phyloP scores from a whole-genome alignment of 163 green algal species.

The Scenedesmus sp. region DNA sequence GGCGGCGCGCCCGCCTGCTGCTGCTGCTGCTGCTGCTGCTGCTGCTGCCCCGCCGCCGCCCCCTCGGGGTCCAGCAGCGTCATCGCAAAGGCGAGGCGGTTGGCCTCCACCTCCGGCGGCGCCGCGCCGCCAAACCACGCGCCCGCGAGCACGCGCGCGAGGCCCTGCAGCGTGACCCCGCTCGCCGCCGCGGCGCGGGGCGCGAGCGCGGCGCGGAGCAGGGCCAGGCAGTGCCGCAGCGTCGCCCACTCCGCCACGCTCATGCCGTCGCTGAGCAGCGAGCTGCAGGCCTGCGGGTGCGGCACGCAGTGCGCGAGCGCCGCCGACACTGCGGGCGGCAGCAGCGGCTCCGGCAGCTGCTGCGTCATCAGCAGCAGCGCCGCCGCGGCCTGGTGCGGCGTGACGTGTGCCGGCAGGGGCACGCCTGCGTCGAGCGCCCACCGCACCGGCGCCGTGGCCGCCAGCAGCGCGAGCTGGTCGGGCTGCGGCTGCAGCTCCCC shows the following conservation, averaged over 20 bases:
- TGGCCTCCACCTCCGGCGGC: constrained; percentile 28
- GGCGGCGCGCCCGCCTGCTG: neutral
- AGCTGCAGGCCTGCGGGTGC: neutral
- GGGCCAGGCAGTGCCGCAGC: constrained; percentile 2
- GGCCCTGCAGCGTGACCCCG: neutral
- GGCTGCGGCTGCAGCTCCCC: neutral
- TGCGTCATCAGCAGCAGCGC: constrained; percentile 43
- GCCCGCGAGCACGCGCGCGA: constrained; percentile 25
- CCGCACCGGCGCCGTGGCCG: constrained; percentile 26
- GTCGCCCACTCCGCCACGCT: constrained; percentile 39
- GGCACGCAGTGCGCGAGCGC: constrained; percentile 41
- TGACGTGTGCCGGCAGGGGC: constrained; percentile 14
- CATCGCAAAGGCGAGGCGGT: constrained; percentile 41
- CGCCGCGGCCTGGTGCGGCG: constrained; percentile 37
- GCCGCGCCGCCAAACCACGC: constrained; percentile 30
- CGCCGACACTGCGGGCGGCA: constrained; percentile 23
- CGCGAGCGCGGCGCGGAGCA: constrained; percentile 16
- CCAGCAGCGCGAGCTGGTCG: constrained; percentile 12
- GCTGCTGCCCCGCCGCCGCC: neutral
- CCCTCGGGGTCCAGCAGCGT: constrained; percentile 28
- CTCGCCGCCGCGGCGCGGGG: neutral
- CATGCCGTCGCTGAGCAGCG: constrained; percentile 35
- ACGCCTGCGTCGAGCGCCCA: constrained; percentile 35
- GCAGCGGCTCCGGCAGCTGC: constrained; percentile 34
- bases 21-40: constrained; percentile 12